Evolutionary conservation across 345 rosid genomes (phyloP).

Genomic region (Mallotus nudiflorus): DNA sequence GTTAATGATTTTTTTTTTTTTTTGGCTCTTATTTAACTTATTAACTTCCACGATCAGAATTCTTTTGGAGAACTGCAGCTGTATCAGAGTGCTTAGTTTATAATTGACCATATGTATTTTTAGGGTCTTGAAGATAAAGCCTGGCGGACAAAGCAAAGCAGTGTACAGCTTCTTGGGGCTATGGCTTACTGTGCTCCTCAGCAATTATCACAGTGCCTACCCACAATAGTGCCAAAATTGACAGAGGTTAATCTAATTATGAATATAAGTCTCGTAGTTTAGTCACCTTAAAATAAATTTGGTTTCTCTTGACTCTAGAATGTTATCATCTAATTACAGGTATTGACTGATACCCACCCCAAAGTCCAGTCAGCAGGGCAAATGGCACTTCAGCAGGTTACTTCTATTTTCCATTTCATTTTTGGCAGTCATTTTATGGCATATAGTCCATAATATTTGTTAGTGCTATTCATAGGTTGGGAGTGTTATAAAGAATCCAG

Average conservation of each 20-base stretch:
- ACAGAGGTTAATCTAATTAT: conserved; percentile 60
- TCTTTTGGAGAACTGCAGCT: background rate
- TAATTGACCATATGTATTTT: background rate
- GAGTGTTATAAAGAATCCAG: conserved; percentile 97
- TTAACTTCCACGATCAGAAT: background rate
- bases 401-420: conserved; percentile 13
- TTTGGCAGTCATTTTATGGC: background rate
- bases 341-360: conserved; percentile 97
- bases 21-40: background rate
- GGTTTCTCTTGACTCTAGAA: background rate
- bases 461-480: conserved; percentile 64
- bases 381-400: conserved; percentile 96
- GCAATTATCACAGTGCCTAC: conserved; percentile 97
- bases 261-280: conserved; percentile 6
- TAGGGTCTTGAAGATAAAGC: conserved; percentile 99
- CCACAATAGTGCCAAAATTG: conserved; percentile 87
- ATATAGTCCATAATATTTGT: conserved; percentile 9
- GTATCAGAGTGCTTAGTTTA: background rate
- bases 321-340: conserved; percentile 45
- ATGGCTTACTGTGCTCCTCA: conserved; percentile 99
- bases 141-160: conserved; percentile 98
- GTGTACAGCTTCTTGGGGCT: conserved; percentile 98
- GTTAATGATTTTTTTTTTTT: background rate
- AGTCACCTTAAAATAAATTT: background rate
- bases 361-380: conserved; percentile 98